Evolutionary conservation across 1,139 yeast species (phyloP).

Genomic region (Candida tropicalis): DNA sequence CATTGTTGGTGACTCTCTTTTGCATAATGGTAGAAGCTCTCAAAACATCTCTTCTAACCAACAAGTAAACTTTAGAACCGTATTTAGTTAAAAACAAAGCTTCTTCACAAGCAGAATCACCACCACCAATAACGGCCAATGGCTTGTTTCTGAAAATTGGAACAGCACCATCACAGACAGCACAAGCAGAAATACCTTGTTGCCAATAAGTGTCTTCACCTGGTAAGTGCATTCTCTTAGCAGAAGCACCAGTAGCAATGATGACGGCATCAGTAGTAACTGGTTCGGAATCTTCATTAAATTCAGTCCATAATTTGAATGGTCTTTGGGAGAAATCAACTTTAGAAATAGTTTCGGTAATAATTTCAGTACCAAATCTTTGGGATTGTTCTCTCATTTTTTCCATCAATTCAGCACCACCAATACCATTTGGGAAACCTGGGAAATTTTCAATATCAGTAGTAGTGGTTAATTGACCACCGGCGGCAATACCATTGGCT

Average conservation of each 20-base stretch:
- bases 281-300: slow-evolving; percentile 86
- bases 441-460: slow-evolving; percentile 98
- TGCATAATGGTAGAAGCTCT: slow-evolving; percentile 98
- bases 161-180: slow-evolving; percentile 99
- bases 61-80: slow-evolving; percentile 89
- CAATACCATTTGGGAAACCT: slow-evolving; percentile 94
- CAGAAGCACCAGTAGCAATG: slow-evolving; percentile 97
- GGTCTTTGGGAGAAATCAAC: slow-evolving; percentile 86
- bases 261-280: slow-evolving; percentile 90
- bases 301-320: slow-evolving; percentile 96
- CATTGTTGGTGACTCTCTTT: slow-evolving; percentile 80
- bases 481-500: slow-evolving; percentile 98
- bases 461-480: slow-evolving; percentile 97
- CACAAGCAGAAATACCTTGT: slow-evolving; percentile 98
- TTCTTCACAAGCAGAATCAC: slow-evolving; percentile 99
- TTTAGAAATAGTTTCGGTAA: slow-evolving; percentile 92
- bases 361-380: slow-evolving; percentile 88
- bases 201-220: slow-evolving; percentile 99
- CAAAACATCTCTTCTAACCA: slow-evolving; percentile 91
- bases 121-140: slow-evolving; percentile 96
- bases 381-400: slow-evolving; percentile 86
- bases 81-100: slow-evolving; percentile 95
- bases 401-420: slow-evolving; percentile 88
- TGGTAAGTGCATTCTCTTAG: slow-evolving; percentile 88
- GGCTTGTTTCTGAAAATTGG: slow-evolving; percentile 98